Conservation (phyloP, 2,329 filamentous ascomycete species). For the Colletotrichum coccodes region DNA sequence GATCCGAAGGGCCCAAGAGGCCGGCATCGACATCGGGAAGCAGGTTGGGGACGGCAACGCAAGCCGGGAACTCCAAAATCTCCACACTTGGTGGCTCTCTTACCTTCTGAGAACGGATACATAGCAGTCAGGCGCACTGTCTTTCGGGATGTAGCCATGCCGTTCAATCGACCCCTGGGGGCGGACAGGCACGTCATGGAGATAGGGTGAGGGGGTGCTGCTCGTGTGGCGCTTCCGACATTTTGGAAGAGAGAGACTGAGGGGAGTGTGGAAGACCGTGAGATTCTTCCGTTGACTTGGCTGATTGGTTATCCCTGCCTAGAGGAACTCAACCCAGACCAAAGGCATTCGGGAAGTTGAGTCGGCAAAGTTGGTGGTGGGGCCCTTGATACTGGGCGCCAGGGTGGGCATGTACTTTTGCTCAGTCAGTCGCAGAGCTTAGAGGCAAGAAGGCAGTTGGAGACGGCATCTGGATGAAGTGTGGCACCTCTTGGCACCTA, state of each 20-base stretch:
- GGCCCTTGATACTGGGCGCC: neutral
- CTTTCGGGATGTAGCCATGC: neutral
- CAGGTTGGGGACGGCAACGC: conserved; percentile 21
- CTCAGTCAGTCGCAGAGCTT: neutral
- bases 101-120: neutral
- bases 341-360: conserved; percentile 29
- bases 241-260: neutral
- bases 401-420: conserved; percentile 6
- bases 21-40: conserved; percentile 28
- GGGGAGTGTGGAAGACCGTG: neutral
- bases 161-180: neutral
- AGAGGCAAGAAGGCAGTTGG: conserved; percentile 1
- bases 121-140: neutral
- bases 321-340: conserved; percentile 8
- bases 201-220: neutral
- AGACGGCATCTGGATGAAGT: neutral
- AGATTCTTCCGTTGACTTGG: conserved; percentile 1
- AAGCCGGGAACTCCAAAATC: conserved; percentile 28
- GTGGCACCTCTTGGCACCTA: neutral
- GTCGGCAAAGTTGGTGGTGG: conserved; percentile 29
- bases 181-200: neutral
- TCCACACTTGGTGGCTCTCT: neutral
- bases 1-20: conserved; percentile 16
- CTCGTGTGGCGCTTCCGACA: neutral
- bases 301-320: conserved; percentile 18